These are phyloP conservation scores for Rubia occidens DNA, from an alignment of 305 asterid genomes.

Conservation along the genomic window DNA sequence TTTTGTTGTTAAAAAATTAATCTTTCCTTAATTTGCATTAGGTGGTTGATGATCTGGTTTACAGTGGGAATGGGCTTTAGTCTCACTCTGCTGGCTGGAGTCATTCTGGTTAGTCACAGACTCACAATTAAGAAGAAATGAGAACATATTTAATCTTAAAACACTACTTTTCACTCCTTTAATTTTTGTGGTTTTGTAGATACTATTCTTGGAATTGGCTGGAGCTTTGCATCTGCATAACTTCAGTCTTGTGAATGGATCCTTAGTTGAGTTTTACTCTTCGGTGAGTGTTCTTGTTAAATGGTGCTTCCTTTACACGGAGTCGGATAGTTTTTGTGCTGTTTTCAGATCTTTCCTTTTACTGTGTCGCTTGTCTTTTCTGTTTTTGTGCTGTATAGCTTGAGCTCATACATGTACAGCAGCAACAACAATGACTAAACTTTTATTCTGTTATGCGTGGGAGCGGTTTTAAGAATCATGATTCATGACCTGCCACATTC, in stretches of 20 bases:
- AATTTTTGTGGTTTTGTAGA: slow-evolving; percentile 24
- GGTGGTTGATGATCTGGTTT: slow-evolving; percentile 64
- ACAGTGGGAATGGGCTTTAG: slow-evolving; percentile 68
- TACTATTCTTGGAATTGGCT: slow-evolving; percentile 44
- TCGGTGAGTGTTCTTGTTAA: slow-evolving; percentile 35
- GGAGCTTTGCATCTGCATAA: slow-evolving; percentile 30
- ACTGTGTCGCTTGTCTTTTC: background rate
- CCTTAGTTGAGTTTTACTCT: slow-evolving; percentile 35
- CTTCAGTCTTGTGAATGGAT: slow-evolving; percentile 28
- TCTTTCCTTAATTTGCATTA: slow-evolving; percentile 12
- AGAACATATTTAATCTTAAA: background rate
- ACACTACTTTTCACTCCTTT: background rate
- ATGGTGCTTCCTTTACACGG: background rate
- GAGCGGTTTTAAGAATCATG: background rate
- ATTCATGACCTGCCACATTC: background rate
- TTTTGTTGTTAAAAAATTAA: background rate
- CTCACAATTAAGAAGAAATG: background rate
- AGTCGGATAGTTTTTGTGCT: background rate
- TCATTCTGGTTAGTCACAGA: slow-evolving; percentile 36
- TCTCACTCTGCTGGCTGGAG: slow-evolving; percentile 50
- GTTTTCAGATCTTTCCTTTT: background rate
- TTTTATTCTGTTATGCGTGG: background rate
- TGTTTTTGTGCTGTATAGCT: background rate
- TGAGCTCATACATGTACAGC: background rate
- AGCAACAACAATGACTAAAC: background rate